Evolutionary conservation across 2,329 filamentous ascomycete species (phyloP), one percentile per base, ranked within the genome.

Genomic region (Diplodia intermedia): DNA sequence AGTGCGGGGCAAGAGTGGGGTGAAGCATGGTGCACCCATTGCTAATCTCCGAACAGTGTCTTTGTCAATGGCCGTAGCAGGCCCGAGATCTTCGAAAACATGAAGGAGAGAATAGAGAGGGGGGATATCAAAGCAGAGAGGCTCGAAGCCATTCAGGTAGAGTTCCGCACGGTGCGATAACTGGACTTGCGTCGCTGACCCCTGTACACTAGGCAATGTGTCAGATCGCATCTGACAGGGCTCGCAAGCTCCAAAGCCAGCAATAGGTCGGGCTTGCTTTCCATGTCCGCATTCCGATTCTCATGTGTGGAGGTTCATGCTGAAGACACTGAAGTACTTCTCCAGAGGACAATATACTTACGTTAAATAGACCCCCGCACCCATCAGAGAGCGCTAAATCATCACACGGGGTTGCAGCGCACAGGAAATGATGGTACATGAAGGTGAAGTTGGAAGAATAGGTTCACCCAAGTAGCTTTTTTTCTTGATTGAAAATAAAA

Each of bases 31-130:
- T 18, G 52, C 36, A 33, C 11, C 36, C 8, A 40, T 66, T 43
- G 65, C 54, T 67, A 6, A n/a, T 18, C 23, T 54, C 29, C n/a
- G 36, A 12, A 54, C 70, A 88, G 86, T 53, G 91, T 94, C 20
- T 97, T 97, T 77, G 94, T 97, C 67, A 94, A 97, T 77, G 93
- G 92, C 0, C 86, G 94, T 56, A 85, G 87, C 50, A 84, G 93
- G 68, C 84, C 86, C 1, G 86, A 87, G 70, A 90, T 97, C 67
- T 92, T 97, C 90, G 84, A 87, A 70, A 89, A 97, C 74, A 97
- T 97, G 91, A 86, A 86, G 70, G 77, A 80, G 65, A 85, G 94
- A 65, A 97, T 97, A 74, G 86, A 84, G 18, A 82, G 89, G 65
- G 88, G 85, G 1, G 86, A 94, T 76, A 82, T 89, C 63, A 79